Percentiles rank a stretch among this genome's conserved stretches.
Evolutionary conservation across 2,329 filamentous ascomycete species (phyloP).

Genomic region (Capronia americana): DNA sequence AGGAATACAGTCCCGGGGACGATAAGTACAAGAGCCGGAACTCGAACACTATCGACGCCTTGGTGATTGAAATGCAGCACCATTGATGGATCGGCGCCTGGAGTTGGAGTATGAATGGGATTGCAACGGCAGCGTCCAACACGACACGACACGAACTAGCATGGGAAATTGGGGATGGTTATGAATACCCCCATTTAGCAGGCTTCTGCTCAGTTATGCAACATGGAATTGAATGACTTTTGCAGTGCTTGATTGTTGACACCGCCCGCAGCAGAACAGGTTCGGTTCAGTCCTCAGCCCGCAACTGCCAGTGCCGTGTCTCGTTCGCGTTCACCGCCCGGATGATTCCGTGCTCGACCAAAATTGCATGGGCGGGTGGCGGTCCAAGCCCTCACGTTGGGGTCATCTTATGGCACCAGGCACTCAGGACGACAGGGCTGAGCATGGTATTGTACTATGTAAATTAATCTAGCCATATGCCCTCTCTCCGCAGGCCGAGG

Average conservation of each 20-base stretch:
- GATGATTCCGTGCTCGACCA: background rate
- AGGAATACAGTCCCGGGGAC: background rate
- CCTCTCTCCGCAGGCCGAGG: background rate
- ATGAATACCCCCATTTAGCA: constrained; percentile 43
- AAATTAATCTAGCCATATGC: background rate
- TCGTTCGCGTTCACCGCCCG: background rate
- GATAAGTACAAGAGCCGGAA: background rate
- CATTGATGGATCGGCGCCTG: background rate
- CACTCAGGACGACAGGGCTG: constrained; percentile 2
- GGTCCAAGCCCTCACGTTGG: background rate
- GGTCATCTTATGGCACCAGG: background rate
- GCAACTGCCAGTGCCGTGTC: background rate
- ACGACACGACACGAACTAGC: constrained; percentile 6
- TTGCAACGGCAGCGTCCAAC: constrained; percentile 5
- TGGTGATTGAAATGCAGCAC: background rate
- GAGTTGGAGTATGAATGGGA: background rate
- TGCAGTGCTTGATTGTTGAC: background rate
- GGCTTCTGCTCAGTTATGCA: background rate
- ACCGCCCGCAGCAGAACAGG: background rate
- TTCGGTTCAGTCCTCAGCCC: background rate
- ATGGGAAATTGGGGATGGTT: constrained; percentile 6
- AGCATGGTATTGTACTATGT: background rate
- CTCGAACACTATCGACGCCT: background rate
- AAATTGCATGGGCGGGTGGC: background rate
- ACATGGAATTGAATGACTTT: background rate